These are phyloP conservation scores for Cercospora zeae-maydis DNA, from an alignment of 2,329 filamentous ascomycete species.

Conservation along the genomic window DNA sequence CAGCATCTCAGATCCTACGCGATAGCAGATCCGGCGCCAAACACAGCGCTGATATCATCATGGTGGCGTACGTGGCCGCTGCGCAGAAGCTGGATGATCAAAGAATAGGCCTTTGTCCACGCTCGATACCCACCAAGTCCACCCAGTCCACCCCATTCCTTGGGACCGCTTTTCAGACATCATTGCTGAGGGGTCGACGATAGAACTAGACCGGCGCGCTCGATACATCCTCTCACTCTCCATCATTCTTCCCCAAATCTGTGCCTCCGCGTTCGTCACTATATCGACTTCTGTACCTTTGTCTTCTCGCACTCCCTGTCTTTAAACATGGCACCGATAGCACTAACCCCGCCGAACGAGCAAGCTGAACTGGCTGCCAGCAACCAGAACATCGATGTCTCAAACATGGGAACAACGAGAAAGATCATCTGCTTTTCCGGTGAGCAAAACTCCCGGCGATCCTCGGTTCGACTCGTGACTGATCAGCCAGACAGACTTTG, in stretches of 20 bases:
- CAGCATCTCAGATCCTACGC: neutral
- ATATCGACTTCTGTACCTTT: neutral
- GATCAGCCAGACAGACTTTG: conserved; percentile 54
- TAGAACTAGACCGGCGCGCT: neutral
- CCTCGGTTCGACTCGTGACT: neutral
- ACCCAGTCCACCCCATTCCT: neutral
- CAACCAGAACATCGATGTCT: conserved; percentile 14
- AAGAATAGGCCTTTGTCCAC: conserved; percentile 1
- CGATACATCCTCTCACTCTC: neutral
- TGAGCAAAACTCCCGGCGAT: conserved; percentile 31
- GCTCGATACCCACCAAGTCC: neutral
- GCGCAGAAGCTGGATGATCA: neutral
- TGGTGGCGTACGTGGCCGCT: conserved; percentile 3
- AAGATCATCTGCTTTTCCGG: conserved; percentile 60
- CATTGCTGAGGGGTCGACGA: neutral
- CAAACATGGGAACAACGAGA: conserved; percentile 45
- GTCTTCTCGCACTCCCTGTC: neutral
- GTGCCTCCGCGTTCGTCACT: neutral
- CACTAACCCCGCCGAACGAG: conserved; percentile 31
- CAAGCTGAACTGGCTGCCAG: conserved; percentile 23
- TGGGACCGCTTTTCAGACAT: conserved; percentile 9
- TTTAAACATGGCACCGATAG: conserved; percentile 32
- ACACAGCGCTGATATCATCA: neutral
- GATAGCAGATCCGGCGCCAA: neutral
- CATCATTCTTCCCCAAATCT: neutral